phyloP scores from a whole-genome alignment of 2,329 filamentous ascomycete species.

The Aspergillus fischeri region DNA sequence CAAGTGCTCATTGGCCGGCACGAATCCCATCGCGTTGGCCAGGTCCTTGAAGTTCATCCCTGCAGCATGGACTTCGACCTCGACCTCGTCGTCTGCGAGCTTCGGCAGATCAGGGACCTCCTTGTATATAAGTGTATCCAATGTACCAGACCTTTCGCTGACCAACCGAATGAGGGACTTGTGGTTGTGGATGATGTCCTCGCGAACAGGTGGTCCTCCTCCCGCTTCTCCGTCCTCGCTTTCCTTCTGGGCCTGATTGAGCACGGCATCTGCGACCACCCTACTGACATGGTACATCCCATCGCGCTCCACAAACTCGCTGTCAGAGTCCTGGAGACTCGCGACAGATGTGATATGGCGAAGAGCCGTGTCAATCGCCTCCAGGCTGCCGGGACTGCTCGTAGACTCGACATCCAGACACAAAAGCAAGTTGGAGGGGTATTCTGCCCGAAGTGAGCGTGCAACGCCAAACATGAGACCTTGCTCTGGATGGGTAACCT shows the following conservation, averaged over 20 bases:
- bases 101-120: not conserved
- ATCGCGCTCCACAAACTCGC: constrained; percentile 11
- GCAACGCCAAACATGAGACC: not conserved
- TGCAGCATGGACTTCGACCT: constrained; percentile 18
- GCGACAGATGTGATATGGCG: not conserved
- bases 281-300: constrained; percentile 10
- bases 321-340: constrained; percentile 5
- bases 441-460: not conserved
- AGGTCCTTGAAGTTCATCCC: constrained; percentile 20
- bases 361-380: not conserved
- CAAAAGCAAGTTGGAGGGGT: not conserved
- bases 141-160: constrained; percentile 6
- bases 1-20: constrained; percentile 26
- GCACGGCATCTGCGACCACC: constrained; percentile 3
- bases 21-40: constrained; percentile 15
- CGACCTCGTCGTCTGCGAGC: constrained; percentile 15
- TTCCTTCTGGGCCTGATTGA: not conserved
- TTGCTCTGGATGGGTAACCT: not conserved
- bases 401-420: not conserved
- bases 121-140: constrained; percentile 6
- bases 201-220: not conserved
- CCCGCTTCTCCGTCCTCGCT: not conserved
- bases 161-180: not conserved
- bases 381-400: not conserved
- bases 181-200: not conserved